Conservation (phyloP, 352 stramenopile genomes). For the Phytophthora melonis region DNA sequence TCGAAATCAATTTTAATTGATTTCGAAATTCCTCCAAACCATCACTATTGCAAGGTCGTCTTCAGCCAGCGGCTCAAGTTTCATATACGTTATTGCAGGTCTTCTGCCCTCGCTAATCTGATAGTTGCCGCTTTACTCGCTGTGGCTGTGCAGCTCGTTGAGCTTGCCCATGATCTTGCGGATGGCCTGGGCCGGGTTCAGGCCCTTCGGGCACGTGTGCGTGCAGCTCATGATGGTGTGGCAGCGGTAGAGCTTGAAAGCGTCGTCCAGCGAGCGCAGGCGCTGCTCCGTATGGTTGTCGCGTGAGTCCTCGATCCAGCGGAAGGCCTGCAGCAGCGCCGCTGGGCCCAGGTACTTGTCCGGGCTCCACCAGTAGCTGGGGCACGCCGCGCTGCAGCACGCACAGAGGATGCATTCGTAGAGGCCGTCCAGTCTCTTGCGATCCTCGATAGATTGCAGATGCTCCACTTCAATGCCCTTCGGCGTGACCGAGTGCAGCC, state of each 20-base stretch:
- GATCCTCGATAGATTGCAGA: slow-evolving; percentile 94
- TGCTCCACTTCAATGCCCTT: slow-evolving; percentile 91
- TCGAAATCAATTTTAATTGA: no score
- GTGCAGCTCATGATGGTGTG: slow-evolving; percentile 99
- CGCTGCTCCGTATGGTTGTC: slow-evolving; percentile 98
- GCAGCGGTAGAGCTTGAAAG: slow-evolving; percentile 99
- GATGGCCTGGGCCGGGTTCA: slow-evolving; percentile 99
- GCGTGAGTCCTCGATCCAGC: slow-evolving; percentile 99
- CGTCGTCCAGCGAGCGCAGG: slow-evolving; percentile 96
- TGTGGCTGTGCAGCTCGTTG: slow-evolving; percentile 13
- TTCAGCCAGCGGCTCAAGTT: no score
- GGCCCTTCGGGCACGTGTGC: slow-evolving; percentile 99
- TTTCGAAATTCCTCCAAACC: no score
- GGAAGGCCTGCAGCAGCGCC: slow-evolving; percentile 96
- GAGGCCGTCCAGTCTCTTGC: slow-evolving; percentile 99
- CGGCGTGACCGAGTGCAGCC: slow-evolving; percentile 95
- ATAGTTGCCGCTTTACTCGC: slow-evolving; percentile 17
- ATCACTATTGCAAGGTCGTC: no score
- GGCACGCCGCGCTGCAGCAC: slow-evolving; percentile 99
- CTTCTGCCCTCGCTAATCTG: neutral
- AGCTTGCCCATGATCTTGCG: slow-evolving; percentile 92
- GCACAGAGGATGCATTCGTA: slow-evolving; percentile 99
- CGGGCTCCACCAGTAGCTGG: slow-evolving; percentile 99
- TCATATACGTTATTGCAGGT: slow-evolving; percentile 10
- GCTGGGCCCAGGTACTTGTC: slow-evolving; percentile 95